Conservation (phyloP, 768 basidiomycete species). For the Kwoniella bestiolae region DNA sequence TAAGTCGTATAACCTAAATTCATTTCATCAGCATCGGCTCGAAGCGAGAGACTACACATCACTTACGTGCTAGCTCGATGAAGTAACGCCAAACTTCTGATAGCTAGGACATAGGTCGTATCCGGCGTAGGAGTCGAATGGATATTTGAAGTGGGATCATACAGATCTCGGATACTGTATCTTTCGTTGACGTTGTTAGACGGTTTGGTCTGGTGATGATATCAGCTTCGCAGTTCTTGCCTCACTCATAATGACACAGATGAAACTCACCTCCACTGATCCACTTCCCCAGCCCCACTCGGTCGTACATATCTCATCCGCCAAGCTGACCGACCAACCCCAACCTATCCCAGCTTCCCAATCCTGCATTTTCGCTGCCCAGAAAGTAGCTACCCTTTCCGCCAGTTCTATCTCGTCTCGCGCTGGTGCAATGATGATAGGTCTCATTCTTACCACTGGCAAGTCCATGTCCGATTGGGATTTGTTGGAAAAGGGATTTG, state of each 20-base stretch:
- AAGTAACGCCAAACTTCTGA: conserved; percentile 44
- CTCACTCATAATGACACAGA: not conserved
- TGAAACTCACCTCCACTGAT: conserved; percentile 24
- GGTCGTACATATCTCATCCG: conserved; percentile 47
- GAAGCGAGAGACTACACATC: not conserved
- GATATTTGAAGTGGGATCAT: conserved; percentile 26
- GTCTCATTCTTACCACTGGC: conserved; percentile 40
- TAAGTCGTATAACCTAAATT: conserved; percentile 47
- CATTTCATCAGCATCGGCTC: conserved; percentile 9
- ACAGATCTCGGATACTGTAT: conserved; percentile 33
- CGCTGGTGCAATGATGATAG: conserved; percentile 48
- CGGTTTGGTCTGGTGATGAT: not conserved
- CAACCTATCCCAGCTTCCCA: conserved; percentile 45
- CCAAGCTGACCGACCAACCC: conserved; percentile 50
- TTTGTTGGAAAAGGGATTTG: conserved; percentile 4
- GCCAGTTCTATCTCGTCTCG: conserved; percentile 50
- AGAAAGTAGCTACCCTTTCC: conserved; percentile 50
- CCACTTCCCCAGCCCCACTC: conserved; percentile 46
- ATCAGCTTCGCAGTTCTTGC: not conserved
- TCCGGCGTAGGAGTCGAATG: conserved; percentile 30
- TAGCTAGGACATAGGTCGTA: conserved; percentile 38
- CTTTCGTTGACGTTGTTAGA: not conserved
- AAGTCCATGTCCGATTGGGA: conserved; percentile 2
- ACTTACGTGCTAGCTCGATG: conserved; percentile 43
- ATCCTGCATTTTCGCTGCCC: conserved; percentile 54